Evolutionary conservation across 306 rosid genomes (phyloP), one percentile per base, ranked within the genome.

Genomic region (Rubus parviflorus): DNA sequence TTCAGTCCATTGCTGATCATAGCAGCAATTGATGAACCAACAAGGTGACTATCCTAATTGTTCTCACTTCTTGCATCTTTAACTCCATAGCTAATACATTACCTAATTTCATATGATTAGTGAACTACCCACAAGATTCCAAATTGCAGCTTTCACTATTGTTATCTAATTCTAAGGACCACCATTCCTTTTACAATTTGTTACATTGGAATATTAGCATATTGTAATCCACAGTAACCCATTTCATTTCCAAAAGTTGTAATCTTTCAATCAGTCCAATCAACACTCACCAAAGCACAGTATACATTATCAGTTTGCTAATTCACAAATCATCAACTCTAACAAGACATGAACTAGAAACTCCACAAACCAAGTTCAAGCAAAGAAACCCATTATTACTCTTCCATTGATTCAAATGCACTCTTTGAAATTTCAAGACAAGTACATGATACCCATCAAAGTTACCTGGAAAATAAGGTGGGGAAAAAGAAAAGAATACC

Each of bases 281-380:
- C 10, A 49, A 35, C 58, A 35, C 58, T 35, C 43, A 61, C 41
- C 70, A 75, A 40, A 30, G 43, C 48, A 64, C 3, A 19, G 58
- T 38, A 37, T 8, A 42, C 60, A 70, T 70, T 71, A 17, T 22
- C 63, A 17, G 25, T 52, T 52, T 0, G 11, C 20, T 16, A 63
- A 63, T 35, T 38, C 46, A 17, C 25, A 63, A 42, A 64, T 20
- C 14, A 64, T 23, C 71, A 1, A 19, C 6, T 30, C 43, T 8
- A 30, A 35, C 22, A 16, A 72, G 10, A n/a, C 17, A 37, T n/a
- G 41, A 72, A 20, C 38, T 25, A 10, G 6, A 53, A n/a, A 70
- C 30, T 49, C 37, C 45, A 71, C 22, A 71, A 56, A 73, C 53
- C 41, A 75, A 42, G 56, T 73, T 73, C 42, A 80, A 47, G n/a